A percentile compares a stretch with the other conserved stretches of the same genome.
Evolutionary conservation across 1,284 basidiomycete genomes (phyloP).

Genomic region (Heimioporus retisporus): DNA sequence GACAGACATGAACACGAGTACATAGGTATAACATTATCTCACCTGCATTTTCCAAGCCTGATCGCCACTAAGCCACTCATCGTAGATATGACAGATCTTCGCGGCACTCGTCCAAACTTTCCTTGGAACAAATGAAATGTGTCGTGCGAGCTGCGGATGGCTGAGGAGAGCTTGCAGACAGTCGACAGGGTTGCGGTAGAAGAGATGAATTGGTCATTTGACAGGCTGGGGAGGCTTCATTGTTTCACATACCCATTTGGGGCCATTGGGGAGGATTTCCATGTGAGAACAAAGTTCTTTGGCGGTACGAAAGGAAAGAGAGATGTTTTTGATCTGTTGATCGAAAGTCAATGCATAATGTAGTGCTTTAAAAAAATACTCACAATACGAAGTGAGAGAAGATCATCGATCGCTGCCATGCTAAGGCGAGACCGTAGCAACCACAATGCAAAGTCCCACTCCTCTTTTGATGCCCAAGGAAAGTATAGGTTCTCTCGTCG

Average conservation of each 20-base stretch:
- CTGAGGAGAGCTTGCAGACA: conserved; percentile 13
- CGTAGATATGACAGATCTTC: conserved; percentile 14
- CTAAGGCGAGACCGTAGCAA: conserved; percentile 1
- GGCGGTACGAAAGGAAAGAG: too few species aligned
- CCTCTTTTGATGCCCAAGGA: conserved; percentile 1
- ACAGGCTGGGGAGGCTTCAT: too few species aligned
- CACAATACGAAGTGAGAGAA: background rate
- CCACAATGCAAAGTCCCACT: conserved; percentile 8
- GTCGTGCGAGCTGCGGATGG: conserved; percentile 1
- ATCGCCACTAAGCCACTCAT: conserved; percentile 21
- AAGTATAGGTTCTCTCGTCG: background rate
- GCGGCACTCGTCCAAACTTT: conserved; percentile 10
- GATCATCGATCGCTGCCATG: conserved; percentile 1
- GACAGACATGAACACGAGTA: too few species aligned
- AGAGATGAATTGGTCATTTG: background rate
- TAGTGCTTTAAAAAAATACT: too few species aligned
- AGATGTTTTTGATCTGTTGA: too few species aligned
- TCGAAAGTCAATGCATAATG: too few species aligned
- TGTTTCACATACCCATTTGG: too few species aligned
- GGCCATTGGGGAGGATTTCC: too few species aligned
- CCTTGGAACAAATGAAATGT: conserved; percentile 7
- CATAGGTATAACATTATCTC: too few species aligned
- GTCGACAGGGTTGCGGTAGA: conserved; percentile 8
- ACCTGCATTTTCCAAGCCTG: conserved; percentile 1
- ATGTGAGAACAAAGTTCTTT: too few species aligned